Conservation (phyloP, 23 red algal genomes). For the Chondrus crispus region DNA sequence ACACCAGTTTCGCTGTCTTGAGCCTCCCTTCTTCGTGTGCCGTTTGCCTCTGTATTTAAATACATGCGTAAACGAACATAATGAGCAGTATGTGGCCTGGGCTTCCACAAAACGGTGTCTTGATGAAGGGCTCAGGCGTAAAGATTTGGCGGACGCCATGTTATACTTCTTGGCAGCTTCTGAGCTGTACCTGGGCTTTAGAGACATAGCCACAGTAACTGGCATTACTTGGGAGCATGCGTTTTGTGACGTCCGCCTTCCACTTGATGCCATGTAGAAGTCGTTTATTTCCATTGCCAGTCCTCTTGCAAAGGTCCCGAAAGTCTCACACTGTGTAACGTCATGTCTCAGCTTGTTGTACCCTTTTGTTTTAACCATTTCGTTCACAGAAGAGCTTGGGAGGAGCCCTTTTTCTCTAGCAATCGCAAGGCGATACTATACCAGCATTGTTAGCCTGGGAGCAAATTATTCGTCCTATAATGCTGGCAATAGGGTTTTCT, state of each 20-base stretch:
- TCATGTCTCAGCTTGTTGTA: background rate
- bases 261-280: too few relatives aligned
- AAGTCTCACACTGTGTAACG: background rate
- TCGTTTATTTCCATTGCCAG: constrained; percentile 22
- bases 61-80: background rate
- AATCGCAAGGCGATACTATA: background rate
- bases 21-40: background rate
- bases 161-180: background rate
- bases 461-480: background rate
- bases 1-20: constrained; percentile 2
- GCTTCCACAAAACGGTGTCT: background rate
- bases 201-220: too few relatives aligned
- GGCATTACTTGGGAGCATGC: too few relatives aligned
- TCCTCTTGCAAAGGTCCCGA: background rate
- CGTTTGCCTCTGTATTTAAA: background rate
- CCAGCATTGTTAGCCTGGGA: background rate
- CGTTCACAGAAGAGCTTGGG: background rate
- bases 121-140: background rate
- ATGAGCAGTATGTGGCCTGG: background rate
- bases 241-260: too few relatives aligned
- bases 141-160: background rate
- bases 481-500: constrained; percentile 13
- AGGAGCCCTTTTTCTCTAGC: background rate
- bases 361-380: background rate
- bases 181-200: too few relatives aligned